Evolutionary conservation across 23 red algal species (phyloP).

Genomic region (Gracilariopsis chorda): DNA sequence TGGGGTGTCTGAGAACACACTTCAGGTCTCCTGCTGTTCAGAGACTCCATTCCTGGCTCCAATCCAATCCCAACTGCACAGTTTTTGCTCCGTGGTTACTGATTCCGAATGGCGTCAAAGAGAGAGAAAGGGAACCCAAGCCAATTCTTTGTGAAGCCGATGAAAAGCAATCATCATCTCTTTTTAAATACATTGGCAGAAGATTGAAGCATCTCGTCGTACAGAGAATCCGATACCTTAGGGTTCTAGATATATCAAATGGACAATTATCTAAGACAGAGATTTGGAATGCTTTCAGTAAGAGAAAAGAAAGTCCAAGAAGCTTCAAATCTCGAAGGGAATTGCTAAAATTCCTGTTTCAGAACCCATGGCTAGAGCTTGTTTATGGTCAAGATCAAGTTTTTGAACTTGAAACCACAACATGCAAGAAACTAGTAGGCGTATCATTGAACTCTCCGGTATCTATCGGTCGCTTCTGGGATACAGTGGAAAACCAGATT

Average conservation of each 20-base stretch:
- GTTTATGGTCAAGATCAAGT: constrained; percentile 25
- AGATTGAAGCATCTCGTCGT: background rate
- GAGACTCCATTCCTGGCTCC: background rate
- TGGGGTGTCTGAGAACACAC: background rate
- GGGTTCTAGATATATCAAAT: background rate
- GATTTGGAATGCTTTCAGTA: constrained; percentile 28
- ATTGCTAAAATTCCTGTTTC: background rate
- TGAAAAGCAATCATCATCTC: background rate
- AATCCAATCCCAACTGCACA: background rate
- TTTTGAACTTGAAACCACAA: background rate
- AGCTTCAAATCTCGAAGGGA: background rate
- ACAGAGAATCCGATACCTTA: background rate
- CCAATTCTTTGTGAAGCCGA: background rate
- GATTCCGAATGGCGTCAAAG: background rate
- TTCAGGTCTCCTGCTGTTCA: background rate
- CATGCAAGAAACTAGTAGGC: background rate
- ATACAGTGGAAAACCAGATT: background rate
- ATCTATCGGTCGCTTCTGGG: constrained; percentile 1
- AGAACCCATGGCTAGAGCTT: constrained; percentile 32
- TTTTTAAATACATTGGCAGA: background rate
- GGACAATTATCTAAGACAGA: background rate
- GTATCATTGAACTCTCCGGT: background rate
- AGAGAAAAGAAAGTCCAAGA: background rate
- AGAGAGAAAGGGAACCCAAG: background rate
- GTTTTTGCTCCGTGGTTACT: constrained; percentile 17